Evolutionary conservation across 768 basidiomycete genomes (phyloP), one percentile per base, ranked within the genome.

Genomic region (Grammothele lineata): DNA sequence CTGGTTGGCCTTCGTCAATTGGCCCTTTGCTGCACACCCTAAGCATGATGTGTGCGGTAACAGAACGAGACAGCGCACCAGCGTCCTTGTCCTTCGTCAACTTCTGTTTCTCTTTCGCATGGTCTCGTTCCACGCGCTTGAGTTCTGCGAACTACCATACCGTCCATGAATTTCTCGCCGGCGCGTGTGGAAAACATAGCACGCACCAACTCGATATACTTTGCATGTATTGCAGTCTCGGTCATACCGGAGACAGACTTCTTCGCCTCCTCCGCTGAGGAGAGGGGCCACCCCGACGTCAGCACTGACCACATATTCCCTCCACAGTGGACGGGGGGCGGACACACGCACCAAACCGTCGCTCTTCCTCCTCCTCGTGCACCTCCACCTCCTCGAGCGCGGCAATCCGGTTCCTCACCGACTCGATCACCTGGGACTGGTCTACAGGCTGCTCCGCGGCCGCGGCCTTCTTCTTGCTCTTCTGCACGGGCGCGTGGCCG

Each of bases 91-190:
- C 91, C 69, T 92, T 92, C 40, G 79, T 73, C 24, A 92, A 72
- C 61, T 92, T 92, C 71, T 92, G 90, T 66, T 88, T 92, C 73
- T 92, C 91, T 68, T 89, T 92, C 33, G 89, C 83, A 59, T 92
- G 86, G 61, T 92, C 90, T 54, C 91, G 78, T 66, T 93, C 91
- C 60, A 88, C 66, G 42, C 87, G 77, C 64, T 92, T 92, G 63
- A 90, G 70, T 65, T 92, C 90, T 58, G 89, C 87, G 66, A 92
- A 93, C 90, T 93, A 58, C 19, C 40, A 50, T 46, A 35, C 35
- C 15, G 12, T n/a, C 8, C 12, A 7, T 43, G 17, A n/a, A n/a
- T 37, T 35, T 34, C 33, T 18, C 36, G 34, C 40, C 19, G 10
- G 37, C 34, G 18, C 42, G 12, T 21, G n/a, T 25, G 32, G 47